phyloP scores from a whole-genome alignment of 2,329 filamentous ascomycete genomes.

The Paecilomyces niveus region DNA sequence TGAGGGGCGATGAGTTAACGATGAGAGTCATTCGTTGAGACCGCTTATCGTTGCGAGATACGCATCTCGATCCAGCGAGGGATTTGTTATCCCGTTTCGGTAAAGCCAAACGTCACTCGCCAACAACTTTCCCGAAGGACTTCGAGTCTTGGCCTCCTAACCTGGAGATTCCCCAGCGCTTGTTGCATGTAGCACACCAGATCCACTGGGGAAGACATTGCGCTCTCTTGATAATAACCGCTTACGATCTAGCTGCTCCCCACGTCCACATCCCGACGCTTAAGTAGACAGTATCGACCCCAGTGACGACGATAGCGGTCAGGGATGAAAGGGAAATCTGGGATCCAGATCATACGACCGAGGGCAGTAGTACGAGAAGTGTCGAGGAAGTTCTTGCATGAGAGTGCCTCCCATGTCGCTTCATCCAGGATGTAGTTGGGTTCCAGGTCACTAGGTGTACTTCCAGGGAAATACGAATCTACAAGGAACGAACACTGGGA shows the following conservation, averaged over 20 bases:
- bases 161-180: not conserved
- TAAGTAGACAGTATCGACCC: conserved; percentile 81
- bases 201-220: too few species aligned
- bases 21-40: not conserved
- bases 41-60: not conserved
- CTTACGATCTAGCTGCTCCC: conserved; percentile 1
- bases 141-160: not conserved
- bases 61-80: conserved; percentile 13
- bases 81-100: conserved; percentile 32
- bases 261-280: conserved; percentile 38
- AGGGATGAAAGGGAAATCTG: conserved; percentile 63
- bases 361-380: conserved; percentile 64
- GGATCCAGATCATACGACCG: conserved; percentile 75
- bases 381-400: conserved; percentile 76
- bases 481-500: conserved; percentile 74
- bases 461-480: conserved; percentile 70
- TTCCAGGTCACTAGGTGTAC: conserved; percentile 58
- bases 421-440: conserved; percentile 71
- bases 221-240: not conserved
- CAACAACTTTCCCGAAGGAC: not conserved
- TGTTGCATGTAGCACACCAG: not conserved
- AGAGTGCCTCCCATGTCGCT: conserved; percentile 68
- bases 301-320: conserved; percentile 65
- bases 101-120: conserved; percentile 14
- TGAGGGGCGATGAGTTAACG: not conserved